Evolutionary conservation across 2,329 filamentous ascomycete genomes (phyloP), one percentile per base, ranked within the genome.

Genomic region (Plenodomus lindquistii): DNA sequence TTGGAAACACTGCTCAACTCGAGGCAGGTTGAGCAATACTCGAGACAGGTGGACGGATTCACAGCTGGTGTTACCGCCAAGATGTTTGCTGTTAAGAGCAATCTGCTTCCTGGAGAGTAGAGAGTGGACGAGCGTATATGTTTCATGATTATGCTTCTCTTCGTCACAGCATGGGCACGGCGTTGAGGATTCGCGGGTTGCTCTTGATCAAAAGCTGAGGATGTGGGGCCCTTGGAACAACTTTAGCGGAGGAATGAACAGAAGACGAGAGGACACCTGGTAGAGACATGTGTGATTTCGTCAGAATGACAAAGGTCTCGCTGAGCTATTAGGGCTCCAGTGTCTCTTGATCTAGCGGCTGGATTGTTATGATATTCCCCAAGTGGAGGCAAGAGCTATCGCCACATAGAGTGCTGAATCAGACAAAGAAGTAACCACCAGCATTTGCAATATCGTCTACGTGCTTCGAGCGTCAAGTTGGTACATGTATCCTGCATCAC

Each of bases 11-110:
- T 99, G 83, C 81, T 99, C 70, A 96, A 97, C 74, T 92, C 89
- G 55, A 85, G 91, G 76, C 94, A 99, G 79, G 91, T 97, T 46
- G 92, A 97, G 78, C 93, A 97, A 79, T 99, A 97, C 78, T 90
- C 92, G 69, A 88, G 91, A 78, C 94, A 97, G 79, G 89, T 97
- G 49, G 94, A 99, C 75, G 91, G 91, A 34, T 97, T 97, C 75
- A 93, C 93, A 40, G 91, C 94, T 46, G 87, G 86, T 58, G 88
- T 96, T 62, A 95, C 85, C 55, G 86, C 90, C 59, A 99, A 99
- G 85, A 96, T 99, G 93, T 99, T 99, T 74, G 92, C 92, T 34
- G 90, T 97, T 53, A 87, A 92, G 74, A 84, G 83, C 55, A 86
- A 85, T 67, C 69, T 87, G 50, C 66, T 86, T 56, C 84, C 84